phyloP scores from a whole-genome alignment of 805 yeast species.

The Candida quercuum region DNA sequence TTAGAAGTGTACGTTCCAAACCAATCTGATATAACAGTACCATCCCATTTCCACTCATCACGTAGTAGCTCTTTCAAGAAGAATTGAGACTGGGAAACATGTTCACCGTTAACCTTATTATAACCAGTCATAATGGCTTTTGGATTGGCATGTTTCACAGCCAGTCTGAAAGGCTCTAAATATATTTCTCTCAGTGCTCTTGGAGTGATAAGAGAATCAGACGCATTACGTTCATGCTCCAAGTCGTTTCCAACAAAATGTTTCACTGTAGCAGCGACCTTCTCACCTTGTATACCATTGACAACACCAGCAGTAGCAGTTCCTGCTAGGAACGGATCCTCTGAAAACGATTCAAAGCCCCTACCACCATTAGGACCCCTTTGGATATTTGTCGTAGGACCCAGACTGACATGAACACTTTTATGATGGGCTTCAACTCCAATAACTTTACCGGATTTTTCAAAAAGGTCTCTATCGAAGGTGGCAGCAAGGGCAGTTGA shows the following conservation, averaged over 20 bases:
- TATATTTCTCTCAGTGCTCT: constrained; percentile 64
- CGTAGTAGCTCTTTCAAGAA: constrained; percentile 43
- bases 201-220: constrained; percentile 46
- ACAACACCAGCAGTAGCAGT: constrained; percentile 41
- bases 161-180: constrained; percentile 58
- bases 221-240: constrained; percentile 47
- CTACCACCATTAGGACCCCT: constrained; percentile 59
- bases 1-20: constrained; percentile 47
- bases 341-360: constrained; percentile 57
- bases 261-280: constrained; percentile 52
- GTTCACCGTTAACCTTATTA: constrained; percentile 58
- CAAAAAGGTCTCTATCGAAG: constrained; percentile 44
- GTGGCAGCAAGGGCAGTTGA: constrained; percentile 59
- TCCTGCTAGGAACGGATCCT: constrained; percentile 52
- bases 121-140: constrained; percentile 56
- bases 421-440: constrained; percentile 50
- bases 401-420: constrained; percentile 44
- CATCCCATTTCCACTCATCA: constrained; percentile 53
- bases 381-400: constrained; percentile 48
- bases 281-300: constrained; percentile 47
- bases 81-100: constrained; percentile 41
- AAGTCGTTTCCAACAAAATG: constrained; percentile 61
- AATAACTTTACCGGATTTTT: constrained; percentile 47
- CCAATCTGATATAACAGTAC: constrained; percentile 62
- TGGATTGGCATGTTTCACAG: constrained; percentile 48